Percentiles rank a stretch among this genome's conserved stretches.
These are phyloP conservation scores for Thelonectria blattea DNA, from an alignment of 2,329 filamentous ascomycete species.

Conservation along the genomic window DNA sequence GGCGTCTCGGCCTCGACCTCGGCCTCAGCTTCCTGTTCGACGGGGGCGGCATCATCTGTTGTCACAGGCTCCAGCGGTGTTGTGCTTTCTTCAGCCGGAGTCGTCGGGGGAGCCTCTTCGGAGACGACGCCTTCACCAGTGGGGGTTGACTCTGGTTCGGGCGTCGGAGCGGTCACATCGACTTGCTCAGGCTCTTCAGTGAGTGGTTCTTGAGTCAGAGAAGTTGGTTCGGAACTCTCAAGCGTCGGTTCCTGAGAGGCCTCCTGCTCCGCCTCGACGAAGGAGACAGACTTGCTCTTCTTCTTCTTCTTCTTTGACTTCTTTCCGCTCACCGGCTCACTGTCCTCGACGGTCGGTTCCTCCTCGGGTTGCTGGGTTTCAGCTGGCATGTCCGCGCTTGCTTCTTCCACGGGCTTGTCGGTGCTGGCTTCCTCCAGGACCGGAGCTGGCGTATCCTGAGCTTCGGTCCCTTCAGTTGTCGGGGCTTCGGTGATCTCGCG, in stretches of 20 bases:
- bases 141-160: background rate
- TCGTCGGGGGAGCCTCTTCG: background rate
- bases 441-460: background rate
- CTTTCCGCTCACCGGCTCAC: conserved; percentile 26
- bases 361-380: conserved; percentile 11
- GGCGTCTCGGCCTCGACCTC: conserved; percentile 12
- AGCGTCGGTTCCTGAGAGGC: conserved; percentile 8
- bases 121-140: conserved; percentile 32
- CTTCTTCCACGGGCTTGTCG: background rate
- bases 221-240: conserved; percentile 19
- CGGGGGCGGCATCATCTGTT: conserved; percentile 11
- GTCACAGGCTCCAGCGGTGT: background rate
- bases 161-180: background rate
- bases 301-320: conserved; percentile 41
- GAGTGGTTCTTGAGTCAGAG: conserved; percentile 17
- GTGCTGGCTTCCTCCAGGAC: background rate
- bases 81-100: background rate
- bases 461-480: conserved; percentile 13
- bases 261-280: conserved; percentile 27
- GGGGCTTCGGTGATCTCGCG: background rate
- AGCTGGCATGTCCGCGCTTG: background rate
- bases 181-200: conserved; percentile 6
- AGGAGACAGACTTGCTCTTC: conserved; percentile 37
- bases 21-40: conserved; percentile 3
- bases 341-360: conserved; percentile 29